Percentiles rank a stretch among this genome's conserved stretches.
phyloP scores from a whole-genome alignment of 1,284 basidiomycete species.

The Cryptococcus sp. region DNA sequence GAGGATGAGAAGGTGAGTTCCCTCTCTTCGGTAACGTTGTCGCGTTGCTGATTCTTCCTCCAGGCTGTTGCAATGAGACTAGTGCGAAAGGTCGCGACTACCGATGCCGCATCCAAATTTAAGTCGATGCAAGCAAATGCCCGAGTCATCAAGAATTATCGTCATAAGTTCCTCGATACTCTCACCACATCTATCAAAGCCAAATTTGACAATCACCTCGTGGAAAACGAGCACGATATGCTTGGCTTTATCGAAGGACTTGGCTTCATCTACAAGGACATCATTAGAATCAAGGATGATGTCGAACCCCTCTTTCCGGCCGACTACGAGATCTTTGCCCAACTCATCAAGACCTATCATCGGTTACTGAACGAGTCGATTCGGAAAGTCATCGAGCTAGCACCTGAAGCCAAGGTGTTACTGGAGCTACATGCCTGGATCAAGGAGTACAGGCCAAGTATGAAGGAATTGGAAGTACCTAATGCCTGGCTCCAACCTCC shows the following conservation, averaged over 20 bases:
- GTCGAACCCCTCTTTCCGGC: slow-evolving; percentile 88
- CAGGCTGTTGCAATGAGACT: slow-evolving; percentile 88
- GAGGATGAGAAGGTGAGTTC: slow-evolving; percentile 84
- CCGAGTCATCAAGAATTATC: slow-evolving; percentile 91
- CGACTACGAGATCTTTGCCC: slow-evolving; percentile 79
- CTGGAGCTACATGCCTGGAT: slow-evolving; percentile 87
- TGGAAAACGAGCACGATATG: slow-evolving; percentile 61
- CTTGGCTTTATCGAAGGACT: slow-evolving; percentile 72
- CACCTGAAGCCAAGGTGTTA: slow-evolving; percentile 80
- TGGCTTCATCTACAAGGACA: slow-evolving; percentile 88
- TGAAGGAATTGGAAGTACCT: slow-evolving; percentile 86
- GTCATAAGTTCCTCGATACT: slow-evolving; percentile 78
- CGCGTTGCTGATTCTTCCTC: neutral
- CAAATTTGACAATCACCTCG: slow-evolving; percentile 68
- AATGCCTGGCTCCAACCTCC: slow-evolving; percentile 79
- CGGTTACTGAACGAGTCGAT: slow-evolving; percentile 76
- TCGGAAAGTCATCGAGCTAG: slow-evolving; percentile 65
- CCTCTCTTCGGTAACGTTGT: neutral
- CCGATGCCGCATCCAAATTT: slow-evolving; percentile 84
- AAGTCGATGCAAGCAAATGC: slow-evolving; percentile 89
- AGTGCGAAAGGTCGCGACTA: slow-evolving; percentile 84
- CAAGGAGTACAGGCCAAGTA: slow-evolving; percentile 90
- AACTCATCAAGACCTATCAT: slow-evolving; percentile 88
- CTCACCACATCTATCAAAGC: slow-evolving; percentile 73
- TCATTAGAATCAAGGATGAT: slow-evolving; percentile 82